Evolutionary conservation across 2,329 filamentous ascomycete species (phyloP).

Genomic region (Colletotrichum scovillei): DNA sequence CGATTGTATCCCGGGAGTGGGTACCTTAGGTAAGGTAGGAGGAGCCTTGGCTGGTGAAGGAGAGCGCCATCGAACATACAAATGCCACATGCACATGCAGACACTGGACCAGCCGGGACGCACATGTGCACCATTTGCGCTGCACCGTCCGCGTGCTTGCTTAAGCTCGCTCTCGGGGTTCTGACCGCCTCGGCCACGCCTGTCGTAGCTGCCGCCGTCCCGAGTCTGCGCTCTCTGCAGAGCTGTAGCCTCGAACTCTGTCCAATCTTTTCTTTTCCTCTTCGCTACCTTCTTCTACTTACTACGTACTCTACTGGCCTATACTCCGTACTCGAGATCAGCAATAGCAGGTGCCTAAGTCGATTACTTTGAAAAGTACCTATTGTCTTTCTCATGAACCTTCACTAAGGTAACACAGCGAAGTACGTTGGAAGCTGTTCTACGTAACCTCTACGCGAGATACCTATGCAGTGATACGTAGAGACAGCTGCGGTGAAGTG

Average conservation of each 20-base stretch:
- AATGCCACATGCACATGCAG: constrained; percentile 18
- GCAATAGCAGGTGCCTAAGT: no score
- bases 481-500: neutral
- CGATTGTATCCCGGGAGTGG: neutral
- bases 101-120: neutral
- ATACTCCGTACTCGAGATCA: neutral
- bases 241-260: neutral
- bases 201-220: neutral
- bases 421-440: neutral
- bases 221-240: neutral
- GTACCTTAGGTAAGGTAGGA: no score
- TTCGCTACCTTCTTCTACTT: neutral
- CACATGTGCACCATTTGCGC: constrained; percentile 11
- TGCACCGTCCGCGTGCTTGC: constrained; percentile 4
- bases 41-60: neutral
- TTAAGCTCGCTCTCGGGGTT: neutral
- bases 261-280: neutral
- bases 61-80: neutral
- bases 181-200: constrained; percentile 22
- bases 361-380: no score
- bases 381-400: neutral
- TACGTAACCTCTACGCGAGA: neutral
- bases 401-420: neutral
- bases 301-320: neutral
- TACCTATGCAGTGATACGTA: neutral